Evolutionary conservation across 2,329 filamentous ascomycete genomes (phyloP), one percentile per base, ranked within the genome.

Genomic region (Colletotrichum lindemuthianum): DNA sequence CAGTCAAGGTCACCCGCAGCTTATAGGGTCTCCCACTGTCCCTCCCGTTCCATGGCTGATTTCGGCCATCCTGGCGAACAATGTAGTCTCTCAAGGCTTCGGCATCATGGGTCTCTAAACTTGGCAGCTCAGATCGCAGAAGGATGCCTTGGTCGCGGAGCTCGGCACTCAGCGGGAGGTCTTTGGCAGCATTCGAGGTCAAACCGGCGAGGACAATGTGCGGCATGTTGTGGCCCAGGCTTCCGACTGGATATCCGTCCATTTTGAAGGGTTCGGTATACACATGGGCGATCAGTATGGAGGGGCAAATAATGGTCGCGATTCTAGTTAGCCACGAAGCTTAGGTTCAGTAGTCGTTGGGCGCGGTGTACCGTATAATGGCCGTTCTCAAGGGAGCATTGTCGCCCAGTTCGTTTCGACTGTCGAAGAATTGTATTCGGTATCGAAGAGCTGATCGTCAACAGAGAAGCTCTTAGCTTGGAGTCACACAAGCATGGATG

Each of bases 201-300:
- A 97, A 84, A 11, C 95, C 96, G 41, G 93, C 93, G 39, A 97
- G 86, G 50, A 96, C 82, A 66, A 98, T 80, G 61, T 97, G 85
- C 40, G 95, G 95, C 71, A 96, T 85, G 78, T 96, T 96, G 79
- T 96, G 93, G 75, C 90, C 88, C 76, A 97, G 83, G 81, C 94
- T 97, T 77, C 90, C 90, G 63, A 81, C 76, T 59, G 92, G 91
- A 78, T 93, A 95, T 71, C 86, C 91, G 77, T 96, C 91, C 92
- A 96, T 96, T 67, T 70, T 73, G 15, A 34, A 33, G 54, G 32
- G 15, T 45, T 48, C 44, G 43, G 41, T 50, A 7, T 52, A 34
- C 32, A 59, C 70, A 80, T 81, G 75, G 76, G 39, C 24, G 15
- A 36, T 11, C 39, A 43, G 47, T 53, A 36, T 56, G 50, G 44